Base-by-base conservation (phyloP, 805 yeast genomes). In the Zygoascus biomembranicola region DNA sequence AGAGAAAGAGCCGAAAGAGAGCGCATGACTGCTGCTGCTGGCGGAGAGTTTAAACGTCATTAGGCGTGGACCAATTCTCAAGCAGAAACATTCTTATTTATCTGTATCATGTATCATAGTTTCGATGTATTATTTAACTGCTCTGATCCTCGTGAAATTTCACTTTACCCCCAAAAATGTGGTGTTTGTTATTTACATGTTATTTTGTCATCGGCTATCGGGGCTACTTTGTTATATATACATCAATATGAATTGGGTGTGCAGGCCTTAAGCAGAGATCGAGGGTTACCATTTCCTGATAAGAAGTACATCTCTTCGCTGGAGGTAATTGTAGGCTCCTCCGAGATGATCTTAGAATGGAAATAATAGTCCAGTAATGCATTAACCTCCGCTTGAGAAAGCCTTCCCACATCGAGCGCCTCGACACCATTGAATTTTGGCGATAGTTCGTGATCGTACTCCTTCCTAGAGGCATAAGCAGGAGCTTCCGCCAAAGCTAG, bases 201-300 rank as follows among this genome's bases (percentile, higher is more conserved):
- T 8, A 35, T 35, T 35, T n/a, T 11, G 16, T 35, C 39, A 8
- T 8, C 5, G 3, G 10, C 39, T 13, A 5, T 23, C 28, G 28
- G 39, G 39, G 4, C 39, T 35, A 13, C 10, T 8, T 8, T 35
- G 10, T 8, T 35, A 35, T 35, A 35, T 35, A 35, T 35, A 32
- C 35, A 35, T 35, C 16, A 35, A n/a, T 35, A 35, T n/a, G 39
- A 35, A 42, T 42, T 42, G 14, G 39, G 31, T 2, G 35, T n/a
- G 20, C 47, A 73, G 16, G 74, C 63, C 52, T 73, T 75, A 52
- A 78, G 59, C 37, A 81, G 63, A 50, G 74, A 75, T 55, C 77
- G 71, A 47, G 87, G 83, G 62, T 82, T 84, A 59, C 90, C 90
- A 62, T 79, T 81, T 37, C 88, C 88, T 57, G 81, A 75, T 39